Percentiles rank a stretch among this genome's conserved stretches.
Evolutionary conservation across 371 early-diverging fungal genomes (phyloP).

Genomic region (Lichtheimia ornata): DNA sequence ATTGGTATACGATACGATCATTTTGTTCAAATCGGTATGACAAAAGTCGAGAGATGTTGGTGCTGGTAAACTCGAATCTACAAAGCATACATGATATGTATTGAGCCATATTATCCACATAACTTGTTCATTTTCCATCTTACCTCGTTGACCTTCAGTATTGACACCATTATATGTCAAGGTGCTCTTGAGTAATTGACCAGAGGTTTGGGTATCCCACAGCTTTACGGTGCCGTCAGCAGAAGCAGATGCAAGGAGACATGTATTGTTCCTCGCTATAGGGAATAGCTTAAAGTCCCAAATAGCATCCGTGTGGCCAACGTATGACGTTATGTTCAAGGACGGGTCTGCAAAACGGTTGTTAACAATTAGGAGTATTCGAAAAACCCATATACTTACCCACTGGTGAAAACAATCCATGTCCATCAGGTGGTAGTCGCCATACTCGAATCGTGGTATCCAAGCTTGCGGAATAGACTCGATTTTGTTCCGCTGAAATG

Average conservation of each 20-base stretch:
- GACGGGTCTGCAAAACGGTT: slow-evolving; percentile 48
- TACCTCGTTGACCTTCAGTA: slow-evolving; percentile 16
- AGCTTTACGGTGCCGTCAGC: slow-evolving; percentile 84
- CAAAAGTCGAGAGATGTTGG: slow-evolving; percentile 79
- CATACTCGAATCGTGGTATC: slow-evolving; percentile 80
- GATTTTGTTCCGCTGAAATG: slow-evolving; percentile 59
- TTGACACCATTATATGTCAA: slow-evolving; percentile 46
- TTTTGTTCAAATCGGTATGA: slow-evolving; percentile 55
- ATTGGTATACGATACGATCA: slow-evolving; percentile 72
- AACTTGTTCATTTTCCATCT: background rate
- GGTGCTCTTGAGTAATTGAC: slow-evolving; percentile 50
- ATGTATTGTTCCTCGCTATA: slow-evolving; percentile 24
- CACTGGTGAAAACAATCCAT: slow-evolving; percentile 55
- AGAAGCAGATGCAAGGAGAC: slow-evolving; percentile 74
- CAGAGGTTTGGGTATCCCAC: slow-evolving; percentile 68
- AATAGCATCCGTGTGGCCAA: slow-evolving; percentile 83
- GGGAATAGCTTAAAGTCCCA: slow-evolving; percentile 85
- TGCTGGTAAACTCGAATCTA: slow-evolving; percentile 18
- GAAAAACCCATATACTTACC: slow-evolving; percentile 36
- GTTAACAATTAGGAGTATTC: background rate
- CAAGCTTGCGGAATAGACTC: slow-evolving; percentile 72
- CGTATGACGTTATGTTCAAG: slow-evolving; percentile 58
- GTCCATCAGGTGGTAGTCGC: slow-evolving; percentile 64
- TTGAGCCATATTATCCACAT: background rate
- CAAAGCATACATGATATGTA: background rate